A percentile compares a stretch with the other conserved stretches of the same genome.
Evolutionary conservation across 805 yeast genomes (phyloP).

Genomic region (Suhomyces vadensis): DNA sequence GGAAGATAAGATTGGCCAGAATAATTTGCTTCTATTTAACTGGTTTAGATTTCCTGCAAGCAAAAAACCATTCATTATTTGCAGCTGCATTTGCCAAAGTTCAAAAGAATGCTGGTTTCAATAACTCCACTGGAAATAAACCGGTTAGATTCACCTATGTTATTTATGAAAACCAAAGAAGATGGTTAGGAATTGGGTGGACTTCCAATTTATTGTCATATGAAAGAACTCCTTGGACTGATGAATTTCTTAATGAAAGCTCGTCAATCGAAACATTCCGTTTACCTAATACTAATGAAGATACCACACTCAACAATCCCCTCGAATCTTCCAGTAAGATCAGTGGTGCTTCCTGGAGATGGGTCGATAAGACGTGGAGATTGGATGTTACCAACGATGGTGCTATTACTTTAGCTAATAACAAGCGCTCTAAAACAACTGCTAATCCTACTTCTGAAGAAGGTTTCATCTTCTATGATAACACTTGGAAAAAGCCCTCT

Average conservation of each 20-base stretch:
- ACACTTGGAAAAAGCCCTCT: conserved; percentile 90
- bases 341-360: conserved; percentile 81
- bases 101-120: conserved; percentile 33
- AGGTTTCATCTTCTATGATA: conserved; percentile 87
- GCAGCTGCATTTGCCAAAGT: conserved; percentile 58
- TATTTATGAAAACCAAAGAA: conserved; percentile 89
- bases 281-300: conserved; percentile 65
- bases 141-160: conserved; percentile 88
- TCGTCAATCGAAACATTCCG: conserved; percentile 74
- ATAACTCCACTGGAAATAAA: conserved; percentile 28
- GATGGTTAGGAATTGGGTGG: conserved; percentile 99
- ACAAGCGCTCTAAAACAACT: conserved; percentile 54
- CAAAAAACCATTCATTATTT: conserved; percentile 47
- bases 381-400: conserved; percentile 88
- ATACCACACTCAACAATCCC: conserved; percentile 32
- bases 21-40: conserved; percentile 77
- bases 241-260: conserved; percentile 86
- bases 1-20: conserved; percentile 78
- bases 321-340: conserved; percentile 35
- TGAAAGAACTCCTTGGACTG: conserved; percentile 97
- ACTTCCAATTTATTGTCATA: conserved; percentile 86
- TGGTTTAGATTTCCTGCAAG: conserved; percentile 71
- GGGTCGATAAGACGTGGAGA: conserved; percentile 94
- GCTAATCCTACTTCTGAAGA: conserved; percentile 79
- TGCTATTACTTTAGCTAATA: conserved; percentile 66